A percentile compares a stretch with the other conserved stretches of the same genome.
Evolutionary conservation across 805 yeast species (phyloP).

Genomic region (Debaryomyces prosopidis): DNA sequence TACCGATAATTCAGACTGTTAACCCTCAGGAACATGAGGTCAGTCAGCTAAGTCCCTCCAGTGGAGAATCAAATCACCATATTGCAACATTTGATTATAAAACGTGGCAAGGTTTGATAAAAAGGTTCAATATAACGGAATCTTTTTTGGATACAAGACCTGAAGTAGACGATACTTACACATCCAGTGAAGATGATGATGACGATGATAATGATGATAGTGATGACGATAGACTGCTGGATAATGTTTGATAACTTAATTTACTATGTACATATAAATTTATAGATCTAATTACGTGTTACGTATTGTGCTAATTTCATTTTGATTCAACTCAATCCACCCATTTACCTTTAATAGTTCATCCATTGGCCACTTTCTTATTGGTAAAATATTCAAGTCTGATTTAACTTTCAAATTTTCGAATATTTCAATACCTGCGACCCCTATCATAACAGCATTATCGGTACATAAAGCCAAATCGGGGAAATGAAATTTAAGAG

Average conservation of each 20-base stretch:
- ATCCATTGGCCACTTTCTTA: constrained; percentile 79
- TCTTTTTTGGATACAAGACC: constrained; percentile 51
- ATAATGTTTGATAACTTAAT: neutral
- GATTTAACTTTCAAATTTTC: constrained; percentile 54
- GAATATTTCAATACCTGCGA: constrained; percentile 89
- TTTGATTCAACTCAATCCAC: constrained; percentile 39
- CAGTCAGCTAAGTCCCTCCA: constrained; percentile 18
- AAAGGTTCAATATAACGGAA: constrained; percentile 54
- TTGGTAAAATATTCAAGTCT: constrained; percentile 58
- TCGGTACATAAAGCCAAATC: constrained; percentile 79
- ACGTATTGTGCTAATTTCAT: constrained; percentile 9
- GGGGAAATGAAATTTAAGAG: constrained; percentile 60
- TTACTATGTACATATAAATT: neutral
- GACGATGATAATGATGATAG: constrained; percentile 1
- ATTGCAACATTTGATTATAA: constrained; percentile 69
- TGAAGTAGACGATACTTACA: constrained; percentile 25
- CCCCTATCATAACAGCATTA: constrained; percentile 96
- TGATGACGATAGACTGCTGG: neutral
- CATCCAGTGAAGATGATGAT: constrained; percentile 5
- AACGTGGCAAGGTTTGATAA: constrained; percentile 63
- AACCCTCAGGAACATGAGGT: constrained; percentile 17
- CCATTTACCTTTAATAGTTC: constrained; percentile 51
- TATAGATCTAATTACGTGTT: neutral
- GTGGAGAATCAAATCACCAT: constrained; percentile 53
- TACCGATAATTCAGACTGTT: constrained; percentile 43